Evolutionary conservation across 1,284 basidiomycete species (phyloP), one percentile per base, ranked within the genome.

Genomic region (Cutaneotrichosporon mucoides): DNA sequence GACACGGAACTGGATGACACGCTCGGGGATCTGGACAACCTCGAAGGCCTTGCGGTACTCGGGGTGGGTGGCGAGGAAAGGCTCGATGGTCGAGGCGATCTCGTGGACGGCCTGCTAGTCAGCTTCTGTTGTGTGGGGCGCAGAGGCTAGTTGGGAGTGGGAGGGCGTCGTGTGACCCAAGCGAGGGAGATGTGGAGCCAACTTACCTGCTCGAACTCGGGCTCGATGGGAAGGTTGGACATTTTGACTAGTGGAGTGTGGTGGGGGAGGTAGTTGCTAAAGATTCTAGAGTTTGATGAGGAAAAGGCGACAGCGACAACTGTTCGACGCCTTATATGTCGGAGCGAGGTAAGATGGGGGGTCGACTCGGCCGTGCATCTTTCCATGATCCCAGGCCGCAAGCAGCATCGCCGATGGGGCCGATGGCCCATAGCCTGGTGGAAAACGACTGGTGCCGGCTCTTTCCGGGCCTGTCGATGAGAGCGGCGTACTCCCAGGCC

Each of bases 1-100:
- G 55, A 90, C 87, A 68, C 87, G 84, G 84, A 88, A 88, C 75
- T 88, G 86, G 68, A 90, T 81, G 74, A 89, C 76, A 67, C 88
- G 85, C 79, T 90, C 88, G 45, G 88, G 88, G 71, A 89, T 81
- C 71, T 80, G 79, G 56, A 87, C 81, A 68, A 89, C 82, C 60
- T 86, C 83, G 67, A 90, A 82, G 16, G 87, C 86, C 71, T 84
- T 85, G 75, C 85, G 80, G 82, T 89, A 88, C 67, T 85, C 83
- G 38, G 88, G 87, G 76, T 88, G 83, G 66, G 84, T 82, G 63
- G 80, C 81, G 70, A 90, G 82, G 82, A 90, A 88, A 65, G 84
- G 82, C 53, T 79, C 81, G 66, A 90, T 82, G 67, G 86, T 86
- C 44, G 80, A 79, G 57, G 81, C 81, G 73, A 90, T 84, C 82